Conservation (phyloP, 176 grass and related monocot genomes). For the Poa annua region DNA sequence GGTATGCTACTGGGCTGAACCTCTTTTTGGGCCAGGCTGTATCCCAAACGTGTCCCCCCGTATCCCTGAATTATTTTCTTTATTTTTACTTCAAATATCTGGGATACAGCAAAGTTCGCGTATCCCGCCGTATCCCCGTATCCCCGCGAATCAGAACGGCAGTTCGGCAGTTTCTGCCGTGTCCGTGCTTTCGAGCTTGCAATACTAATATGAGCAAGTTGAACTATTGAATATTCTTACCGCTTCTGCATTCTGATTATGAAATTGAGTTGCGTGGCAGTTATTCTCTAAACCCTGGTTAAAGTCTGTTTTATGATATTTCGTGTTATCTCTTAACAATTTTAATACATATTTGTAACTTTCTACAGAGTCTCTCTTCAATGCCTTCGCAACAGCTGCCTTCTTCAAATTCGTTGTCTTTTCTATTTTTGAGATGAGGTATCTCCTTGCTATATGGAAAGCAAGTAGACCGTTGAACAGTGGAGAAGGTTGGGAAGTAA, state of each 20-base stretch:
- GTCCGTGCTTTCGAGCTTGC: background rate
- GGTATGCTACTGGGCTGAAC: too few relatives aligned
- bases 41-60: too few relatives aligned
- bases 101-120: too few relatives aligned
- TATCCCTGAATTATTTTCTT: too few relatives aligned
- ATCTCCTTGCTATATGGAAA: slow-evolving; percentile 99
- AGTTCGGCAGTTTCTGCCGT: too few relatives aligned
- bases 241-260: slow-evolving; percentile 5
- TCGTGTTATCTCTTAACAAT: background rate
- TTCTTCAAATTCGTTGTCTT: slow-evolving; percentile 99
- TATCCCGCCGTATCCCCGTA: too few relatives aligned
- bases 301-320: background rate
- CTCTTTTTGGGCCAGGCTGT: too few relatives aligned
- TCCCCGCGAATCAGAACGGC: too few relatives aligned
- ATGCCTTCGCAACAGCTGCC: slow-evolving; percentile 97
- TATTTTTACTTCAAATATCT: too few relatives aligned
- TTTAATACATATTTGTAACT: slow-evolving; percentile 24
- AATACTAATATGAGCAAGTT: slow-evolving; percentile 17
- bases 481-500: slow-evolving; percentile 93
- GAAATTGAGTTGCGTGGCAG: background rate
- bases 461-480: slow-evolving; percentile 85
- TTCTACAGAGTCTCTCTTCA: slow-evolving; percentile 93
- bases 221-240: background rate
- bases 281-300: slow-evolving; percentile 22
- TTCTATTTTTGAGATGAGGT: slow-evolving; percentile 99